These are phyloP conservation scores for Pythium monospermum DNA, from an alignment of 352 stramenopile species.

Conservation along the genomic window DNA sequence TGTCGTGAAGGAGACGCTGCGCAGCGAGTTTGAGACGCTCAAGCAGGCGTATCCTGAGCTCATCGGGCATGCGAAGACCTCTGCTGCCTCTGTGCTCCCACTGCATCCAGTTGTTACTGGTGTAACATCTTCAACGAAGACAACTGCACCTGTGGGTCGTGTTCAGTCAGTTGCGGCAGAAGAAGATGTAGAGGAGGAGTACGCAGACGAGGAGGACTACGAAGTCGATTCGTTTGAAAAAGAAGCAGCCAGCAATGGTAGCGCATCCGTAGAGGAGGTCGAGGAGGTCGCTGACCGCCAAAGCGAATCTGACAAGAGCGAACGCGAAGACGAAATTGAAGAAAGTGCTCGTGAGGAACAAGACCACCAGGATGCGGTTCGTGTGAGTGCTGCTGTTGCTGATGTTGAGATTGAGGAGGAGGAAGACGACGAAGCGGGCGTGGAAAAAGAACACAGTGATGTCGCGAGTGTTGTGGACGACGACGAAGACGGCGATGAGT, in stretches of 20 bases:
- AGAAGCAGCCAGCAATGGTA: constrained; percentile 5
- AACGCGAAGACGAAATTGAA: neutral
- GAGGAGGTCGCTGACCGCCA: too few relatives aligned
- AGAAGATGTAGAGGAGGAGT: constrained; percentile 13
- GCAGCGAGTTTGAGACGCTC: constrained; percentile 26
- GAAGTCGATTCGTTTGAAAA: constrained; percentile 38
- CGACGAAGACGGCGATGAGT: neutral
- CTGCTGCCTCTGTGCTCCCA: too few relatives aligned
- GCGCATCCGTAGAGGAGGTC: constrained; percentile 10
- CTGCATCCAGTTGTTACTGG: too few relatives aligned
- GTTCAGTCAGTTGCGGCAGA: too few relatives aligned
- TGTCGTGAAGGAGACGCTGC: constrained; percentile 25
- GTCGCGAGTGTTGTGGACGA: neutral
- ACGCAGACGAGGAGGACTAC: constrained; percentile 11
- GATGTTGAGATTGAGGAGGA: neutral
- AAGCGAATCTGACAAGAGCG: too few relatives aligned
- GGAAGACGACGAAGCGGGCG: neutral
- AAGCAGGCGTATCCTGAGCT: constrained; percentile 28
- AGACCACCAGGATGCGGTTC: neutral
- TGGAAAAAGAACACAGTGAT: neutral
- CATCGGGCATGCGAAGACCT: too few relatives aligned
- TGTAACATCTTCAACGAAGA: neutral
- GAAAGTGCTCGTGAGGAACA: neutral
- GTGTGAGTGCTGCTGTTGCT: neutral
- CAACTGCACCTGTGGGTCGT: neutral